These are phyloP conservation scores for Parastagonospora nodorum DNA, from an alignment of 2,329 filamentous ascomycete genomes.

Conservation along the genomic window DNA sequence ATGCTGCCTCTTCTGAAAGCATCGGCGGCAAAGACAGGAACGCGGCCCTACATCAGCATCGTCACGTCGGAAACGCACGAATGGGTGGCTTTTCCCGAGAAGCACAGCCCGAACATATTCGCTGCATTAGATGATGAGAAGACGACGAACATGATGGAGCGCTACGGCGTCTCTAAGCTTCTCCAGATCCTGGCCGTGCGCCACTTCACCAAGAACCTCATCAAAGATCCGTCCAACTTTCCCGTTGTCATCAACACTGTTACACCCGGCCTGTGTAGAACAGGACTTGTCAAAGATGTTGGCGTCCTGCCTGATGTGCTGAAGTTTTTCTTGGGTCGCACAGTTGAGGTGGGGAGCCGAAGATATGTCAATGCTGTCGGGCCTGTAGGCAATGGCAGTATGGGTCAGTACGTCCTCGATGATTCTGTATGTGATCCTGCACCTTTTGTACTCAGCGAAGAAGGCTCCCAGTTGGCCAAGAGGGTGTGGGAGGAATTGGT, in stretches of 20 bases:
- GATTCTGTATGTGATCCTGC: constrained; percentile 28
- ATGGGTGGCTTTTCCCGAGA: constrained; percentile 23
- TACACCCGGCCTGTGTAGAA: constrained; percentile 33
- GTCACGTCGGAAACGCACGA: constrained; percentile 33
- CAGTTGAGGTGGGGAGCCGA: constrained; percentile 45
- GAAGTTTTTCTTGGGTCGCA: constrained; percentile 30
- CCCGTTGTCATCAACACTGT: constrained; percentile 30
- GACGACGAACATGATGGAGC: constrained; percentile 10
- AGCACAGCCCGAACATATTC: constrained; percentile 21
- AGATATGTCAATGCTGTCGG: constrained; percentile 43
- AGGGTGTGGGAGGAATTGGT: constrained; percentile 46
- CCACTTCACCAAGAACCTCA: constrained; percentile 14
- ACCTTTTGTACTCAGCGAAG: constrained; percentile 35
- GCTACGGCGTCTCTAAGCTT: constrained; percentile 29
- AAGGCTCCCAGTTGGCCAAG: constrained; percentile 38
- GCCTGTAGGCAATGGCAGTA: constrained; percentile 28
- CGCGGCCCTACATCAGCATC: constrained; percentile 15
- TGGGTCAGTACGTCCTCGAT: constrained; percentile 44
- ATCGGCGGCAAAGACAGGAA: not conserved
- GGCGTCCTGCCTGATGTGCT: constrained; percentile 11
- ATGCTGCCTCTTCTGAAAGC: not conserved
- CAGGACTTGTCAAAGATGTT: constrained; percentile 10
- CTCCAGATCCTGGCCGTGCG: constrained; percentile 27
- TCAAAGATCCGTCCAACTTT: constrained; percentile 7
- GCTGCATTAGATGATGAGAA: constrained; percentile 16